Conservation (phyloP, 2,329 filamentous ascomycete genomes). For the Lasiodiplodia theobromae region DNA sequence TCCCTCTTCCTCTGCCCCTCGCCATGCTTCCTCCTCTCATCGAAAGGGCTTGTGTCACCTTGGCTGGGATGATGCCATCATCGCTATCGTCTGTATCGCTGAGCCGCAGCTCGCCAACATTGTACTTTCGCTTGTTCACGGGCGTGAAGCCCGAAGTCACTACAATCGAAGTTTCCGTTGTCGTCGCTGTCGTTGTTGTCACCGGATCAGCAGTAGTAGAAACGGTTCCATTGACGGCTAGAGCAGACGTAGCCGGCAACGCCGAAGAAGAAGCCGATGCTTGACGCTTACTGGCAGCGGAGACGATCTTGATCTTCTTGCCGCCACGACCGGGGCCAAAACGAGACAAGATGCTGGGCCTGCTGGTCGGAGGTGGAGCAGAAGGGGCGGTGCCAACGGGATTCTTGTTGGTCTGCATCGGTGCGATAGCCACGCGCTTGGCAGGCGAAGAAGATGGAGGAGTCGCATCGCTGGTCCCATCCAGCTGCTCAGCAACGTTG, state of each 20-base stretch:
- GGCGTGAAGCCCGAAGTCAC: slow-evolving; percentile 31
- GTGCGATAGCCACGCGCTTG: background rate
- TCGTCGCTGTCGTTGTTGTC: slow-evolving; percentile 28
- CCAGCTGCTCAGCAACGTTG: background rate
- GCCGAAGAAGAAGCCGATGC: background rate
- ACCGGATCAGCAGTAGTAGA: slow-evolving; percentile 32
- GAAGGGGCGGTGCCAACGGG: background rate
- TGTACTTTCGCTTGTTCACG: slow-evolving; percentile 32
- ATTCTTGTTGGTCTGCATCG: background rate
- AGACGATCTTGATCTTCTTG: slow-evolving; percentile 48
- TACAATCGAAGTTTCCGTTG: slow-evolving; percentile 20
- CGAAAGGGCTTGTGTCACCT: slow-evolving; percentile 12
- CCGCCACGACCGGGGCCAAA: slow-evolving; percentile 30
- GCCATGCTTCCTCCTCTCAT: background rate
- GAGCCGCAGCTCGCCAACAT: slow-evolving; percentile 35
- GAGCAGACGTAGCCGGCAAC: background rate
- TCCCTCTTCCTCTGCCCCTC: background rate
- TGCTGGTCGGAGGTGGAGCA: slow-evolving; percentile 31
- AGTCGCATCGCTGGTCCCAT: slow-evolving; percentile 24
- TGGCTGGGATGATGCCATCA: slow-evolving; percentile 40
- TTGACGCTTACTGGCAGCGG: slow-evolving; percentile 3
- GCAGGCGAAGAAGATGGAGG: background rate
- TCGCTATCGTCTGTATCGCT: slow-evolving; percentile 33
- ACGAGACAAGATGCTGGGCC: slow-evolving; percentile 13
- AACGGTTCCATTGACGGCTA: background rate